Conservation (phyloP, 1,139 yeast species). For the Yamadazyma conglobata region DNA sequence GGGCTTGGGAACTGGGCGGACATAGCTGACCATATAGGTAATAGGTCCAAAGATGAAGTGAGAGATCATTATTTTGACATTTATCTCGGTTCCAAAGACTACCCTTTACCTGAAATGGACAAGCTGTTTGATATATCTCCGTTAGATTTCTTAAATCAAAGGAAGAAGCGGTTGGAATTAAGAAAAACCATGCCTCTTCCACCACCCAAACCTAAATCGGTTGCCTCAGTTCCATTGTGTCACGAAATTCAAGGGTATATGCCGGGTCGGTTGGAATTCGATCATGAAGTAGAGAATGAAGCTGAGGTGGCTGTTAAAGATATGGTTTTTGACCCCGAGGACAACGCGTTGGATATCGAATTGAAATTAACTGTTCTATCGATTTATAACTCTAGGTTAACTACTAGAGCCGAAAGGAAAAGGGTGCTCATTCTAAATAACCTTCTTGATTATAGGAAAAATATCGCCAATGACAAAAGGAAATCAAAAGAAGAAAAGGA, state of each 20-base stretch:
- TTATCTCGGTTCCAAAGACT: constrained; percentile 64
- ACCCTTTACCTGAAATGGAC: constrained; percentile 81
- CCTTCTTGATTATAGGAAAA: constrained; percentile 80
- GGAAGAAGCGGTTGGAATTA: constrained; percentile 71
- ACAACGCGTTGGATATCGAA: constrained; percentile 81
- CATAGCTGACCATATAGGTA: constrained; percentile 91
- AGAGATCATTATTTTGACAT: constrained; percentile 72
- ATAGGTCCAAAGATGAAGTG: constrained; percentile 88
- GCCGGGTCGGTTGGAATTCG: constrained; percentile 98
- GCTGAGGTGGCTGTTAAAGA: constrained; percentile 94
- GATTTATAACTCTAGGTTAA: constrained; percentile 83
- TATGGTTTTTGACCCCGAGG: constrained; percentile 93
- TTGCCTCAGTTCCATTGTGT: constrained; percentile 91
- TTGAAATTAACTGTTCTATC: constrained; percentile 83
- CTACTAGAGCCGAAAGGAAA: constrained; percentile 90
- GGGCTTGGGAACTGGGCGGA: constrained; percentile 99
- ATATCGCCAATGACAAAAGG: constrained; percentile 70
- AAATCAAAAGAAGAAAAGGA: constrained; percentile 90
- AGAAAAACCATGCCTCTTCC: constrained; percentile 66
- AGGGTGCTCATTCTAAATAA: constrained; percentile 73
- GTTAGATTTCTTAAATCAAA: constrained; percentile 61
- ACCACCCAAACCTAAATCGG: constrained; percentile 78
- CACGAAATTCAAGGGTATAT: constrained; percentile 96
- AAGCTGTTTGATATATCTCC: constrained; percentile 67
- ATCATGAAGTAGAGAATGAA: constrained; percentile 92